Evolutionary conservation across 1,284 basidiomycete genomes (phyloP), one percentile per base, ranked within the genome.

Genomic region (Ceratobasidium sp.): DNA sequence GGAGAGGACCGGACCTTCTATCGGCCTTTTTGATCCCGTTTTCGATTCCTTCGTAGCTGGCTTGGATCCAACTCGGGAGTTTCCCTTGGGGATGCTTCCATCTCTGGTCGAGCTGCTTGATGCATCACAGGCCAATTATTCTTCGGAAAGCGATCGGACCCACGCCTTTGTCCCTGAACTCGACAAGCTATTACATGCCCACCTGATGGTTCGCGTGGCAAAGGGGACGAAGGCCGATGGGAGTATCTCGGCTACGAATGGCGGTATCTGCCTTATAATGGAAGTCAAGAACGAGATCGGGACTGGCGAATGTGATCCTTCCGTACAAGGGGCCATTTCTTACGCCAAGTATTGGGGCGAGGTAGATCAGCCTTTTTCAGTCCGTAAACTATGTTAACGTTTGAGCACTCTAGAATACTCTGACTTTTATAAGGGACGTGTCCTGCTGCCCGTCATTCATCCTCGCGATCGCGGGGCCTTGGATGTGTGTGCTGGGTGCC

Each of bases 401-500:
- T 41, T 41, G 11, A 41, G 36, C 36, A 41, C 11, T 11, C 6
- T 41, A 41, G 11, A 41, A 11, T 41, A 41, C 36, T 41, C 6
- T 5, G 11, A 41, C 11, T 41, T 41, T 11, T 41, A 45, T 27
- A 45, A 19, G 53, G n/a, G 19, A 36, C 17, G 15, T 1, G 24
- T 77, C 50, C 19, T 65, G 73, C 53, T 78, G 77, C 47, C 77
- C 77, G 5, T 57, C 74, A 14, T 56, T 78, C 27, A 19, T 77
- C 22, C n/a, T 78, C 19, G 74, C 69, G 6, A 24, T 76, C 15
- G 72, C 76, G 2, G 78, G 78, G 8, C 77, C 78, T 36, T 77
- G 76, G 76, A 56, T 78, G 29, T 75, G 76, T 63, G 31, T 78
- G 29, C 53, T 72, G 17, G 76, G 78, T n/a, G 76, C 69, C n/a